A percentile compares a stretch with the other conserved stretches of the same genome.
phyloP scores from a whole-genome alignment of 305 asterid genomes.

The Rubia balearica region DNA sequence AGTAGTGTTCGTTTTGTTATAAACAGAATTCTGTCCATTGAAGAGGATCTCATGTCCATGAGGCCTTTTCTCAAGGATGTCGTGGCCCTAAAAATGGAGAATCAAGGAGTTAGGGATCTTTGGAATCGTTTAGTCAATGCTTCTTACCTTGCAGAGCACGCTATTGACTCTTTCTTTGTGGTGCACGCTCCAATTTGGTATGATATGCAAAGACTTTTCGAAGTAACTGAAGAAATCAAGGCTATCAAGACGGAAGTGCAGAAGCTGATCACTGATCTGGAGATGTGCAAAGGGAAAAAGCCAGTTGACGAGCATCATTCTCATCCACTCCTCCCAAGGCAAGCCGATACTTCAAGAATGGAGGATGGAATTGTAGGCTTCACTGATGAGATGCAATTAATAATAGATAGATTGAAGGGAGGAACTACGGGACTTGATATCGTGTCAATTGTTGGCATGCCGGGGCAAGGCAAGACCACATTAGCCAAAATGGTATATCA shows the following conservation, averaged over 20 bases:
- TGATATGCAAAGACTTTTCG: constrained; percentile 3
- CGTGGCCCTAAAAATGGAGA: neutral
- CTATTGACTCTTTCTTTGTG: neutral
- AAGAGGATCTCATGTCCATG: constrained; percentile 1
- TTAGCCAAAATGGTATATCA: constrained; percentile 14
- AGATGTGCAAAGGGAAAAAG: neutral
- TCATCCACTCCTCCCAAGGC: neutral
- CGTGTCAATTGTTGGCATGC: constrained; percentile 27
- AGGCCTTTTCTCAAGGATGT: neutral
- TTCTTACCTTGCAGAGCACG: constrained; percentile 18
- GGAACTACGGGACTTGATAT: constrained; percentile 20
- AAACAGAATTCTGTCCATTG: neutral
- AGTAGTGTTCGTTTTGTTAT: neutral
- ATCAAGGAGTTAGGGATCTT: constrained; percentile 10
- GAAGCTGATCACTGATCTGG: neutral
- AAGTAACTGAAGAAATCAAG: neutral
- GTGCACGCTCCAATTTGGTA: constrained; percentile 7
- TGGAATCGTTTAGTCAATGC: neutral
- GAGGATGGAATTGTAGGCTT: constrained; percentile 23
- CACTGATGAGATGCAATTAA: constrained; percentile 23
- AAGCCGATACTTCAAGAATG: constrained; percentile 2
- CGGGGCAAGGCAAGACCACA: constrained; percentile 23
- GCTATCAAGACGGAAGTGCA: neutral
- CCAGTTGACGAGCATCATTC: too few relatives aligned
- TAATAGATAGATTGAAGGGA: constrained; percentile 18